Evolutionary conservation across 2,329 filamentous ascomycete genomes (phyloP), one percentile per base, ranked within the genome.

Genomic region (Colletotrichum lupini): DNA sequence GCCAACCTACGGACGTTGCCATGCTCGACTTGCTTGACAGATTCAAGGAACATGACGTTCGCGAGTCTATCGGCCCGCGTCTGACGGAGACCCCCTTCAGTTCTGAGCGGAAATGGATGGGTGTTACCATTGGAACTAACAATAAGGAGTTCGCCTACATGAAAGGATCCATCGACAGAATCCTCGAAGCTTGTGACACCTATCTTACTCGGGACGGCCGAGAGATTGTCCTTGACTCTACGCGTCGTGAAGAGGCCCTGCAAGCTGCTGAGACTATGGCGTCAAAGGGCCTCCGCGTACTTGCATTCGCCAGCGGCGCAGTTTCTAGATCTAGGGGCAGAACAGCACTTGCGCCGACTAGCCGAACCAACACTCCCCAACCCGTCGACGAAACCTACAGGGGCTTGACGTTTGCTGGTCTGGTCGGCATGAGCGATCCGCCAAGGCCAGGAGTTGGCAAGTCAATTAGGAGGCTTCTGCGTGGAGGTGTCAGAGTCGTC

Each of bases 51-150:
- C 94, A 97, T 76, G 97, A 99, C 83, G 91, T 97, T 58, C 92
- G 97, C 74, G 93, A 97, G 59, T 92, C 94, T 11, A 91, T 98
- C 67, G 95, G 95, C n/a, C 88, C 90, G 37, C 93, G 96, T 61
- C 90, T 93, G 37, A 91, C 92, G 56, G 97, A 99, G 82, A 95
- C 94, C 0, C 95, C 97, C 0, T 99, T 99, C 83, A 98, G 96
- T 81, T 99, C 97, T 1, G 95, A 98, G 80, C 91, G 96, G 70
- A 99, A 99, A 83, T 99, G 96, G 96, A 99, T 99, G 97, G 97
- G 97, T 42, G 95, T 98, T 32, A 93, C 95, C 2, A 94, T 98
- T 77, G 91, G 91, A 56, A 85, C 87, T 26, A 87, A 90, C 60
- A 84, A 86, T 35, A 91, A 92, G 74, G 94, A 97, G 78, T 92